Evolutionary conservation across 2,329 filamentous ascomycete species (phyloP).

Genomic region (Periconia digitata): DNA sequence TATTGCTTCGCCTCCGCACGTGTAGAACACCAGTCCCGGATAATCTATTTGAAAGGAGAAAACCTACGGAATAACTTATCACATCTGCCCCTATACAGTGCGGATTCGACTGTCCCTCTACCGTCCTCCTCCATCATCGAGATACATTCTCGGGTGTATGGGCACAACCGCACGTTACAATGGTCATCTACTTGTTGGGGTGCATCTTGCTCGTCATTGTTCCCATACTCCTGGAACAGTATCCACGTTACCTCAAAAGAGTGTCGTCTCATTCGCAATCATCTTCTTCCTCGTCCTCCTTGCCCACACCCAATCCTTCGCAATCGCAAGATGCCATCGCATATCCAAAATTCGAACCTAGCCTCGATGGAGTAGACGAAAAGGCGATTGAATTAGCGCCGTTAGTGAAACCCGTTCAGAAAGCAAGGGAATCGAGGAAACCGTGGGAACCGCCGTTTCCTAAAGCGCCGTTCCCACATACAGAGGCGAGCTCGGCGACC

Average conservation of each 20-base stretch:
- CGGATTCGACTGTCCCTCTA: background rate
- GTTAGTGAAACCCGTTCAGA: background rate
- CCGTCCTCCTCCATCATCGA: background rate
- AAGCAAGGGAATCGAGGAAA: conserved; percentile 12
- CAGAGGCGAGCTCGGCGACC: conserved; percentile 2
- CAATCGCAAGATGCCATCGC: too few species aligned
- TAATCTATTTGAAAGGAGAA: background rate
- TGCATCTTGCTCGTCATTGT: conserved; percentile 1
- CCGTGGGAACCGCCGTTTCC: conserved; percentile 33
- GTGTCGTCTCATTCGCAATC: too few species aligned
- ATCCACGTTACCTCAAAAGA: background rate
- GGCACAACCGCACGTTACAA: background rate
- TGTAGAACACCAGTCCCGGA: background rate
- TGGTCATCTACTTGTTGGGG: background rate
- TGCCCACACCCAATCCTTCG: too few species aligned
- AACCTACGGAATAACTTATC: background rate
- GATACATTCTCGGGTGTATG: too few species aligned
- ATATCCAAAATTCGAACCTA: background rate
- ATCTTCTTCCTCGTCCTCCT: too few species aligned
- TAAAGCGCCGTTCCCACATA: conserved; percentile 2
- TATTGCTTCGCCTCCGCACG: background rate
- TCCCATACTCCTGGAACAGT: conserved; percentile 4
- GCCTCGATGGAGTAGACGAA: background rate
- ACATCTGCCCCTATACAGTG: background rate
- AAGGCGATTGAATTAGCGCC: background rate